phyloP scores from a whole-genome alignment of 179 eudicot genomes.

The Vitellaria paradoxa region DNA sequence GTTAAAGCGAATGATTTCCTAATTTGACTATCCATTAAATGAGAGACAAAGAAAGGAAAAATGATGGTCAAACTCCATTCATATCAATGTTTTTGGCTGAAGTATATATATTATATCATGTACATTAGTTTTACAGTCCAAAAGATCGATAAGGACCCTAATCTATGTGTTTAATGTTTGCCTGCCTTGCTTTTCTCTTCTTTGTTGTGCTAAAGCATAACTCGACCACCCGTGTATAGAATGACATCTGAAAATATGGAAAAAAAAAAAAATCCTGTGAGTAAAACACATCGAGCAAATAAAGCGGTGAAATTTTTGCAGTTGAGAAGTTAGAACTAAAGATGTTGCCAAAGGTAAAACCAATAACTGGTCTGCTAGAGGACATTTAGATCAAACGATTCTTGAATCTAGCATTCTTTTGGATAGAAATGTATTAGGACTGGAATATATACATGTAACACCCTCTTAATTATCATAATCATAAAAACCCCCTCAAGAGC shows the following conservation, averaged over 20 bases:
- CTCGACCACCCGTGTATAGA: conserved; percentile 12
- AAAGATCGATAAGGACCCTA: too few species aligned
- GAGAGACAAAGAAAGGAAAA: too few species aligned
- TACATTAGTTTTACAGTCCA: too few species aligned
- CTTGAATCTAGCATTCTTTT: neutral
- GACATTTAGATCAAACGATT: neutral
- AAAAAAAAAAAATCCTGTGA: neutral
- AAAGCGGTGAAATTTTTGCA: neutral
- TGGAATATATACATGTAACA: neutral
- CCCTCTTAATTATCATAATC: neutral
- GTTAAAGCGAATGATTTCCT: too few species aligned
- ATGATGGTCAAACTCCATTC: too few species aligned
- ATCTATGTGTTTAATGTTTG: conserved; percentile 24
- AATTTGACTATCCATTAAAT: too few species aligned
- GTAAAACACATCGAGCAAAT: neutral
- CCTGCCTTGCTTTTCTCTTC: conserved; percentile 21
- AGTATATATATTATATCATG: too few species aligned
- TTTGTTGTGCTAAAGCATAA: conserved; percentile 24
- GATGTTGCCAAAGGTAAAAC: neutral
- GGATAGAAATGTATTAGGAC: neutral
- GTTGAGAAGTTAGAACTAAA: neutral
- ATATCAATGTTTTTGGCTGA: too few species aligned
- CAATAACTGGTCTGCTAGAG: neutral
- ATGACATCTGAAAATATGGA: neutral
- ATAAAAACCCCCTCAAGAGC: neutral